Base-by-base conservation (phyloP, 2,329 filamentous ascomycete genomes). In the Cercospora beticola region DNA sequence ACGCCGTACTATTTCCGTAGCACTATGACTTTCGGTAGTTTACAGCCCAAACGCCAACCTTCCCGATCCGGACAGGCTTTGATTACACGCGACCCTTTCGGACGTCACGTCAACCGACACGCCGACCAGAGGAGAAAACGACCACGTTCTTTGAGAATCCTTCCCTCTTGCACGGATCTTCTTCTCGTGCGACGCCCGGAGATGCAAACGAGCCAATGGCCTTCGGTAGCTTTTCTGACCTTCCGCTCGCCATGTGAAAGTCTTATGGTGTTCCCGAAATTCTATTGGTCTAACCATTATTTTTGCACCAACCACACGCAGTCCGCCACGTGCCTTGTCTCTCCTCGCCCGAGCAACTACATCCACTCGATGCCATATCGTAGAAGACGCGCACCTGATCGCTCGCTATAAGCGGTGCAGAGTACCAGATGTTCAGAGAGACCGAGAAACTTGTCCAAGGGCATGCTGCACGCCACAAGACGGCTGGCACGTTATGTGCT, bases 381-480 rank as follows among this genome's bases (percentile, higher is more conserved):
- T 21, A 59, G 56, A 36, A 36, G 18, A 6, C 30, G 31, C 28
- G 60, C 60, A 28, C 18, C 21, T 36, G 33, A n/a, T 21, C 52
- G 49, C 54, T 61, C 57, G 30, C 58, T 33, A 16, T 65, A 65
- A 62, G 49, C 58, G 26, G 56, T 28, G 33, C 49, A 28, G 54
- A 60, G 62, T 59, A 57, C 66, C 62, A 62, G 57, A 46, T 28
- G 23, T 60, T 33, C 36, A 57, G 52, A 8, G 21, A 28, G 43
- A 46, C 49, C 58, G 63, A 62, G 68, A 70, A 68, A 70, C 65
- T 61, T 66, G 62, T 49, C 65, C 68, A 63, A 56, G 46, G 30
- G 67, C 8, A 30, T 26, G 52, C 43, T 63, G 59, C 59, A 40
- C 66, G 67, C 56, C 33, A 28, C 62, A 23, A 23, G 31, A 31